These are phyloP conservation scores for Anthracocystis panici-leucophaei DNA, from an alignment of 1,284 basidiomycete genomes.

Conservation along the genomic window DNA sequence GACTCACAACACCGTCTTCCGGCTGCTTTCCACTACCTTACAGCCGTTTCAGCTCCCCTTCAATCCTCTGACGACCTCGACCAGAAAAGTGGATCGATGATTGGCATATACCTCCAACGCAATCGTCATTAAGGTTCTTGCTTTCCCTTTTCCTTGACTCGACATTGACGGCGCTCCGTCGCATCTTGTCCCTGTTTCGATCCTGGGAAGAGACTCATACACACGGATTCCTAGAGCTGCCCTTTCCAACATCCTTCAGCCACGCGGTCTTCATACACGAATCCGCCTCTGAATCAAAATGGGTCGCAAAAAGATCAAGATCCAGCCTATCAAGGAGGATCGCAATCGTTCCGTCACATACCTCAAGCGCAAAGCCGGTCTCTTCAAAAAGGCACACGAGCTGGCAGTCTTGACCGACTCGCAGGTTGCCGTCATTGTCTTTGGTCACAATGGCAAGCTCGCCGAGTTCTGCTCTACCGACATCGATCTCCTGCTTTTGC, in stretches of 20 bases:
- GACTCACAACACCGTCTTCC: too few relatives aligned
- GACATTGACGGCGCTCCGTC: neutral
- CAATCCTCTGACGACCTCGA: too few relatives aligned
- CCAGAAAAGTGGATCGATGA: conserved; percentile 1
- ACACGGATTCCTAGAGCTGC: neutral
- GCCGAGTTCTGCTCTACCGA: conserved; percentile 65
- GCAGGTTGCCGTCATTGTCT: conserved; percentile 79
- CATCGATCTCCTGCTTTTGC: conserved; percentile 57
- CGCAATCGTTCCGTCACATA: conserved; percentile 90
- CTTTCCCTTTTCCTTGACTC: neutral
- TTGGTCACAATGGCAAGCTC: conserved; percentile 72
- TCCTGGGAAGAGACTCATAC: neutral
- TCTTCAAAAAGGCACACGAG: conserved; percentile 91
- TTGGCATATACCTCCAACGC: neutral
- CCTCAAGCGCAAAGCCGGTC: conserved; percentile 88
- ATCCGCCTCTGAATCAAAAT: conserved; percentile 70
- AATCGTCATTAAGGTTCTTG: neutral
- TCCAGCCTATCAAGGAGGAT: conserved; percentile 87
- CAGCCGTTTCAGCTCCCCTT: too few relatives aligned
- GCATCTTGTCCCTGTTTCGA: too few relatives aligned
- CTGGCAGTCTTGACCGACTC: conserved; percentile 82
- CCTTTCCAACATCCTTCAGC: neutral
- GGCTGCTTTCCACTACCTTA: neutral
- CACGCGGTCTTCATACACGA: conserved; percentile 10
- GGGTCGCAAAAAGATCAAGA: conserved; percentile 90